These are phyloP conservation scores for Salvia rosmarinus DNA, from an alignment of 257 asterid genomes.

Conservation along the genomic window DNA sequence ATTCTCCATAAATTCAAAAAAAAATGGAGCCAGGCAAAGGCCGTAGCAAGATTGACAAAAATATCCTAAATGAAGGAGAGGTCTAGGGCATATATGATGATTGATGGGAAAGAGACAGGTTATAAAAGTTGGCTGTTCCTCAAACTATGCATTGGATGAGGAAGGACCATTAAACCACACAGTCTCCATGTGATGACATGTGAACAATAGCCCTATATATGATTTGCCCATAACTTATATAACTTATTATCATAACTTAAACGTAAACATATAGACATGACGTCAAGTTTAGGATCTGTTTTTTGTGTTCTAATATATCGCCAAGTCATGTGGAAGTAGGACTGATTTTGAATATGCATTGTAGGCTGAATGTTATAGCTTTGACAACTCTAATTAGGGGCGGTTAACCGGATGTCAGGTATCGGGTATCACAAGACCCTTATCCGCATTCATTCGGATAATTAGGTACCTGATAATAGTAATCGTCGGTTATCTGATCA, in stretches of 20 bases:
- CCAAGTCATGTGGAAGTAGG: slow-evolving; percentile 29
- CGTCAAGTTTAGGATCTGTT: background rate
- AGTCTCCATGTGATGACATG: slow-evolving; percentile 61
- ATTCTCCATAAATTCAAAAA: too few species aligned
- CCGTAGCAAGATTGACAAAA: background rate
- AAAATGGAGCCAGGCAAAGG: too few species aligned
- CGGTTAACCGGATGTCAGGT: too few species aligned
- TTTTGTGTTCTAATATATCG: slow-evolving; percentile 7
- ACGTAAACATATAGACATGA: background rate
- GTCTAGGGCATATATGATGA: background rate
- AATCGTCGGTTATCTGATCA: too few species aligned
- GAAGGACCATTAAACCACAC: slow-evolving; percentile 50
- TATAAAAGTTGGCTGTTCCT: slow-evolving; percentile 27
- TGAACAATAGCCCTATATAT: slow-evolving; percentile 32
- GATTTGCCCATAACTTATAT: background rate
- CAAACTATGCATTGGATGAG: slow-evolving; percentile 28
- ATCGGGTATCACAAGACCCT: too few species aligned
- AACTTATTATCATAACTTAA: background rate
- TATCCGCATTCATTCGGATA: too few species aligned
- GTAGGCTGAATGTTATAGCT: too few species aligned
- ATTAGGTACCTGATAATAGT: too few species aligned
- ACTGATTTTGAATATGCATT: too few species aligned
- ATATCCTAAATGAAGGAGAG: slow-evolving; percentile 22
- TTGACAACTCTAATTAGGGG: too few species aligned
- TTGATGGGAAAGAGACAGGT: slow-evolving; percentile 28